Conservation (phyloP, 441 rosid genomes). For the Corymbia calophylla region DNA sequence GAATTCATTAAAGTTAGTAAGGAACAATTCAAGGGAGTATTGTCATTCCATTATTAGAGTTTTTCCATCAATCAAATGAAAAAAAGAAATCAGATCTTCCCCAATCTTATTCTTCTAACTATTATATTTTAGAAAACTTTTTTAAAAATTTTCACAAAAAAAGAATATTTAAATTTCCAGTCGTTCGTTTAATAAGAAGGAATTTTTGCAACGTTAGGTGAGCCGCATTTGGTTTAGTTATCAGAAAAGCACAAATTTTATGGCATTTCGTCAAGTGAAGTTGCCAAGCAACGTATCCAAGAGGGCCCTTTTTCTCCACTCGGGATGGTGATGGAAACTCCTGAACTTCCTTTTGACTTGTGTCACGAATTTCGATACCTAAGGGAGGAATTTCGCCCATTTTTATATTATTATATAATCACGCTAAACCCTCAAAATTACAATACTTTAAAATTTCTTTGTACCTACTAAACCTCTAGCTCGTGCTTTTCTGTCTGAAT, state of each 20-base stretch:
- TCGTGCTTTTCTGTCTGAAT: not conserved
- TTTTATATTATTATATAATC: not conserved
- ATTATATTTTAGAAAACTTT: too few species aligned
- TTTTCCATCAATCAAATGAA: not conserved
- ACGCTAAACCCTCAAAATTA: not conserved
- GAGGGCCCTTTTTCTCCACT: not conserved
- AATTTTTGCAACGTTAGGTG: not conserved
- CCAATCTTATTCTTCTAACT: not conserved
- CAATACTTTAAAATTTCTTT: rapidly evolving
- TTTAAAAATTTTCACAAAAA: rapidly evolving
- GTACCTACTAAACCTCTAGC: too few species aligned
- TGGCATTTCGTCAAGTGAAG: not conserved
- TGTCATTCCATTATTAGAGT: not conserved
- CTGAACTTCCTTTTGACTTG: not conserved
- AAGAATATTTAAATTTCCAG: not conserved
- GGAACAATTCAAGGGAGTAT: not conserved
- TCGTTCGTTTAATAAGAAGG: not conserved
- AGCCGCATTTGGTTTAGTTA: not conserved
- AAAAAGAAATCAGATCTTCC: not conserved
- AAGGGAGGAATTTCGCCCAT: not conserved
- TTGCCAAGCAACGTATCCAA: not conserved
- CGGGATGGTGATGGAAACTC: not conserved
- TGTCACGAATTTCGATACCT: not conserved
- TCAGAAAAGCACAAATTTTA: not conserved
- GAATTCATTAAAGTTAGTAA: not conserved